These are phyloP conservation scores for Boletellus sp. DNA, from an alignment of 768 basidiomycete species.

Conservation along the genomic window DNA sequence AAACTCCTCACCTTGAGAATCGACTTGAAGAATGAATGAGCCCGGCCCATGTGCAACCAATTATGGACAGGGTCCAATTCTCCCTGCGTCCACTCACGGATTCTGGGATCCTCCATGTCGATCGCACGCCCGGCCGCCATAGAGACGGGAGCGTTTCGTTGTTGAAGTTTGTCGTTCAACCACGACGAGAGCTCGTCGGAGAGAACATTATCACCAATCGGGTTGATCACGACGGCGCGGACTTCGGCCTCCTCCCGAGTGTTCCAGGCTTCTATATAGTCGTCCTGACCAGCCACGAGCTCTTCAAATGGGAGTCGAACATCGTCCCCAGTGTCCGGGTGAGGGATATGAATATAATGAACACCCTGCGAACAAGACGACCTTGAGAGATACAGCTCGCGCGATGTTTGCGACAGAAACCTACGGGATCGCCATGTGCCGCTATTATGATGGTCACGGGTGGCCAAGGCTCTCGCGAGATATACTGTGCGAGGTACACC, in stretches of 20 bases:
- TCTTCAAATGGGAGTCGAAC: conserved; percentile 23
- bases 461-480: conserved; percentile 26
- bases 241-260: conserved; percentile 16
- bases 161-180: conserved; percentile 28
- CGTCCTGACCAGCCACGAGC: conserved; percentile 18
- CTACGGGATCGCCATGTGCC: conserved; percentile 26
- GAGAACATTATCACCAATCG: conserved; percentile 24
- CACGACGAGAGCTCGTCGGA: conserved; percentile 34
- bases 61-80: conserved; percentile 33
- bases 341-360: conserved; percentile 28
- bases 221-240: conserved; percentile 16
- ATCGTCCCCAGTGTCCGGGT: conserved; percentile 13
- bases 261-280: conserved; percentile 17
- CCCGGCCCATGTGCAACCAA: conserved; percentile 38
- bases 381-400: neutral
- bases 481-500: conserved; percentile 55
- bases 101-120: conserved; percentile 35
- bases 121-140: conserved; percentile 19
- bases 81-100: conserved; percentile 39
- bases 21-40: conserved; percentile 25
- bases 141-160: conserved; percentile 16
- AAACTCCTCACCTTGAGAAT: conserved; percentile 23
- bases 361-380: conserved; percentile 14
- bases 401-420: neutral
- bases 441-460: conserved; percentile 28